phyloP scores from a whole-genome alignment of 2,329 filamentous ascomycete species.

The Pyrenochaeta sp. region DNA sequence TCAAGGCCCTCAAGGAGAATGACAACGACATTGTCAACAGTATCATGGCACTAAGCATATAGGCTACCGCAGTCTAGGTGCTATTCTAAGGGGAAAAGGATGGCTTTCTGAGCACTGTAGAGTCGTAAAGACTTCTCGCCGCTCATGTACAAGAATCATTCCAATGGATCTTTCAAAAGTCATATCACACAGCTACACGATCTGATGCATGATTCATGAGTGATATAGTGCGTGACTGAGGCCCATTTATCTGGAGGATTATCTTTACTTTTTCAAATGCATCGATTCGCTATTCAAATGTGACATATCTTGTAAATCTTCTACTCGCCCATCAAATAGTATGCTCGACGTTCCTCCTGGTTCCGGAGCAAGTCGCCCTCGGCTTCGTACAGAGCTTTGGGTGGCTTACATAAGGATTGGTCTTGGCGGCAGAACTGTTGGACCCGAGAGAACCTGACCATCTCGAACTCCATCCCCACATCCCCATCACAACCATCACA shows the following conservation, averaged over 20 bases:
- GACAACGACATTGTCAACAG: constrained; percentile 99
- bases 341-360: too few species aligned
- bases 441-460: constrained; percentile 49
- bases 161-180: constrained; percentile 32
- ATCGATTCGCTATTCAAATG: neutral
- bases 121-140: constrained; percentile 19
- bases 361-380: neutral
- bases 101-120: constrained; percentile 20
- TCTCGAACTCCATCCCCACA: constrained; percentile 47
- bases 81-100: constrained; percentile 21
- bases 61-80: constrained; percentile 25
- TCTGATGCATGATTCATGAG: neutral
- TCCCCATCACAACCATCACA: constrained; percentile 51
- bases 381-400: neutral
- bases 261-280: too few species aligned
- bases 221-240: neutral
- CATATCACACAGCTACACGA: neutral
- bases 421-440: neutral
- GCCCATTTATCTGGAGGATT: too few species aligned
- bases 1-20: constrained; percentile 99
- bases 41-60: constrained; percentile 89
- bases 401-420: neutral
- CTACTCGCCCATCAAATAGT: too few species aligned
- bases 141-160: constrained; percentile 37
- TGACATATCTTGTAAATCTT: neutral